A percentile compares a stretch with the other conserved stretches of the same genome.
Evolutionary conservation across 768 basidiomycete species (phyloP).

Genomic region (Leccinum ochraceum): DNA sequence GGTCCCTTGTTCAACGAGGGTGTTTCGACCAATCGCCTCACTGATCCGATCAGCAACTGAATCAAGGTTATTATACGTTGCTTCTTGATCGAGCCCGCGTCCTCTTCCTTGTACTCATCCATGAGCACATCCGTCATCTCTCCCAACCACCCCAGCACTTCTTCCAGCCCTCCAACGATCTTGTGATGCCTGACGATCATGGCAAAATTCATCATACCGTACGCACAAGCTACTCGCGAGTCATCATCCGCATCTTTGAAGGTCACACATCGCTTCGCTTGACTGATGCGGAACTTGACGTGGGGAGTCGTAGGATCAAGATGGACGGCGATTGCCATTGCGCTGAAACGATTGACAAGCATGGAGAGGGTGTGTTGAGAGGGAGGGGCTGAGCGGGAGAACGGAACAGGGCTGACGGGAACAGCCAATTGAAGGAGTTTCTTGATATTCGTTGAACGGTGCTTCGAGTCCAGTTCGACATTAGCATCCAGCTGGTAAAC

Average conservation of each 20-base stretch:
- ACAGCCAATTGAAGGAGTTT: conserved; percentile 72
- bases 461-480: conserved; percentile 34
- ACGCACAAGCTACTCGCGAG: conserved; percentile 70
- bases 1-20: conserved; percentile 38
- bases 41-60: conserved; percentile 56
- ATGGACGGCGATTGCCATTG: conserved; percentile 67
- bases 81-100: conserved; percentile 24
- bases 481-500: conserved; percentile 34
- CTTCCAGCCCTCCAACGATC: conserved; percentile 44
- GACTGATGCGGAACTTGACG: conserved; percentile 55
- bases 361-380: conserved; percentile 60
- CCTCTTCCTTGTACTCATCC: conserved; percentile 49
- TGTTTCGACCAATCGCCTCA: conserved; percentile 52
- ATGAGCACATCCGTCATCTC: conserved; percentile 58
- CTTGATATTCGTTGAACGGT: conserved; percentile 48
- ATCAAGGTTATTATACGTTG: conserved; percentile 40
- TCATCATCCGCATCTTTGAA: conserved; percentile 64
- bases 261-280: conserved; percentile 63
- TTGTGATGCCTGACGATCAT: conserved; percentile 57
- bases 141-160: conserved; percentile 62
- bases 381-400: conserved; percentile 54
- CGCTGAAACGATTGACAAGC: conserved; percentile 81
- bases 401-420: conserved; percentile 70
- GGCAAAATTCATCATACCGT: conserved; percentile 71
- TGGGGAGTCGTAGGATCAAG: conserved; percentile 57